Conservation (phyloP, 148 eudicot species). For the Chenopodium berlandieri region DNA sequence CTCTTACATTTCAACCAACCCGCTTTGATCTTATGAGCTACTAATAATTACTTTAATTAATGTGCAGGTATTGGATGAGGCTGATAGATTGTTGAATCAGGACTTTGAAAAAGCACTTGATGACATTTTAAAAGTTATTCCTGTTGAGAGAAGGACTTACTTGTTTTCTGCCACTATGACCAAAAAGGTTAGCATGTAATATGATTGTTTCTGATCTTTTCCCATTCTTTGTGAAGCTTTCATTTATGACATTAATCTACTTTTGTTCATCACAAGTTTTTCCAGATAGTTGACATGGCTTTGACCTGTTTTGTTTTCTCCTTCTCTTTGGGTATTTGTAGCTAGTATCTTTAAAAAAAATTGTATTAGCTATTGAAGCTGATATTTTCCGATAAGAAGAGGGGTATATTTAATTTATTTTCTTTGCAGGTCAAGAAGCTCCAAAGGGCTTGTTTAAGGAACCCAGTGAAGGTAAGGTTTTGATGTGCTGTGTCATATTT, state of each 20-base stretch:
- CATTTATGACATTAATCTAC: background rate
- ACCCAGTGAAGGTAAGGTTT: constrained; percentile 75
- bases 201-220: background rate
- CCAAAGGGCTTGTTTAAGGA: constrained; percentile 79
- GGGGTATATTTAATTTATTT: background rate
- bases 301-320: background rate
- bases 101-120: constrained; percentile 85
- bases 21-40: background rate
- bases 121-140: constrained; percentile 65
- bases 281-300: background rate
- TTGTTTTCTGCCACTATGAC: constrained; percentile 95
- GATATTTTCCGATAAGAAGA: background rate
- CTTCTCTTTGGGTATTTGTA: background rate
- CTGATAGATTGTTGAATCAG: constrained; percentile 83
- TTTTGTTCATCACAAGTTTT: background rate
- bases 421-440: constrained; percentile 76
- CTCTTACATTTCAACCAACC: too few species aligned
- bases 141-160: constrained; percentile 72
- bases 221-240: background rate
- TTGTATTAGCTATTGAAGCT: background rate
- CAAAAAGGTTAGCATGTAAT: constrained; percentile 49
- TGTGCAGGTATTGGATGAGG: constrained; percentile 87
- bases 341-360: background rate
- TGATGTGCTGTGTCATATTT: background rate
- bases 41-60: background rate